These are phyloP conservation scores for Theileria luwenshuni DNA, from an alignment of 169 alveolate genomes.

Conservation along the genomic window DNA sequence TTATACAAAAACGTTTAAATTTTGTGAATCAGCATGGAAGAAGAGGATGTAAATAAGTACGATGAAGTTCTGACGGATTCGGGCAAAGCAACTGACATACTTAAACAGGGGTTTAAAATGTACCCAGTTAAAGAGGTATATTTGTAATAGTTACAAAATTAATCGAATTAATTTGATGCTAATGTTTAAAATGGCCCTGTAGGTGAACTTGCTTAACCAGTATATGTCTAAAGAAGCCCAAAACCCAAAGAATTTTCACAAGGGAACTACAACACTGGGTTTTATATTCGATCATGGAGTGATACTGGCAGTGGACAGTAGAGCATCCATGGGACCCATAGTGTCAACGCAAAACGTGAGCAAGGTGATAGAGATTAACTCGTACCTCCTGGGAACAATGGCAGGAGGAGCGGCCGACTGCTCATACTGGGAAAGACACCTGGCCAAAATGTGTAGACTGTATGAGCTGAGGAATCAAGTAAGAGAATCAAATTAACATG, in stretches of 20 bases:
- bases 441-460: conserved; percentile 91
- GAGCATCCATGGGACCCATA: conserved; percentile 98
- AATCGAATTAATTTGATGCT: background rate
- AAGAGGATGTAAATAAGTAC: conserved; percentile 11
- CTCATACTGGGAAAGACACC: conserved; percentile 94
- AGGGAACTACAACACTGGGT: conserved; percentile 98
- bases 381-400: conserved; percentile 96
- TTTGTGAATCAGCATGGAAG: too few species aligned
- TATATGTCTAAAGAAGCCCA: conserved; percentile 26
- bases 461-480: conserved; percentile 87
- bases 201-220: conserved; percentile 56
- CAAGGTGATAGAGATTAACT: conserved; percentile 96
- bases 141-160: background rate
- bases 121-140: conserved; percentile 62
- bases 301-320: conserved; percentile 97
- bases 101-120: conserved; percentile 46
- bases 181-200: background rate
- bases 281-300: conserved; percentile 94
- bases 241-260: conserved; percentile 61
- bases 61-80: conserved; percentile 46
- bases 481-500: background rate
- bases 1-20: too few species aligned
- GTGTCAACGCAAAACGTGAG: conserved; percentile 94
- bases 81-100: conserved; percentile 60
- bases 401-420: conserved; percentile 99